These are phyloP conservation scores for Anthracocystis walkeri DNA, from an alignment of 1,284 basidiomycete species.

Conservation along the genomic window DNA sequence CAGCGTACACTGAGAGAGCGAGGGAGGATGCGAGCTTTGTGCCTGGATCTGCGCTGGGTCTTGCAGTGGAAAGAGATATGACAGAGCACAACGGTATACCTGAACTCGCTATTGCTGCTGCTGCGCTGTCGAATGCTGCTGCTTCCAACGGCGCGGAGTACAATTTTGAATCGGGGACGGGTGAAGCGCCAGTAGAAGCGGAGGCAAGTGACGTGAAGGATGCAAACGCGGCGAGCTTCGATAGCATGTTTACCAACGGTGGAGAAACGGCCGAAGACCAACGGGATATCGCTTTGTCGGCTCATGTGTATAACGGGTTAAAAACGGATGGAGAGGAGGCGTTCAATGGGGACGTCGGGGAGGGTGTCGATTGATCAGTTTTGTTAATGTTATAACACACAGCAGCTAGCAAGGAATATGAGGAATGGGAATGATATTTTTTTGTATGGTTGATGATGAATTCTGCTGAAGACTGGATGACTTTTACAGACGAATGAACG, in stretches of 20 bases:
- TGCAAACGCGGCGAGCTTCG: slow-evolving; percentile 10
- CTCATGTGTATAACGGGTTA: slow-evolving; percentile 3
- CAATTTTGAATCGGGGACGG: slow-evolving; percentile 2
- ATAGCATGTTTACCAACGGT: slow-evolving; percentile 21
- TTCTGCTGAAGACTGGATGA: too few relatives aligned
- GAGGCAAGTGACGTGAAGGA: slow-evolving; percentile 10
- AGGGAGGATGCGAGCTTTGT: slow-evolving; percentile 35
- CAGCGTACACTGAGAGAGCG: slow-evolving; percentile 39
- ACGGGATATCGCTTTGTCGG: background rate
- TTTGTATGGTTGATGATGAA: too few relatives aligned
- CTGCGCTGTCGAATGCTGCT: slow-evolving; percentile 45
- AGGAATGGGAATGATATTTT: too few relatives aligned
- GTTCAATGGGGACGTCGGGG: too few relatives aligned
- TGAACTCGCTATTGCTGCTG: slow-evolving; percentile 43
- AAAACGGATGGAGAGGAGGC: background rate
- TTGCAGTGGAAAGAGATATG: slow-evolving; percentile 36
- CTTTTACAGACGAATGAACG: too few relatives aligned
- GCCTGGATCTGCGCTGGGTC: slow-evolving; percentile 37
- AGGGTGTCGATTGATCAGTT: too few relatives aligned
- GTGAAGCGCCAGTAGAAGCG: background rate
- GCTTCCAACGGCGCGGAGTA: slow-evolving; percentile 13
- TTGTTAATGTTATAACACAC: too few relatives aligned
- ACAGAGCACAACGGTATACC: slow-evolving; percentile 33
- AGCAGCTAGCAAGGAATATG: too few relatives aligned
- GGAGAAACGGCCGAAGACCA: slow-evolving; percentile 3